Conservation (phyloP, 768 basidiomycete species). For the Crucibulum laeve region DNA sequence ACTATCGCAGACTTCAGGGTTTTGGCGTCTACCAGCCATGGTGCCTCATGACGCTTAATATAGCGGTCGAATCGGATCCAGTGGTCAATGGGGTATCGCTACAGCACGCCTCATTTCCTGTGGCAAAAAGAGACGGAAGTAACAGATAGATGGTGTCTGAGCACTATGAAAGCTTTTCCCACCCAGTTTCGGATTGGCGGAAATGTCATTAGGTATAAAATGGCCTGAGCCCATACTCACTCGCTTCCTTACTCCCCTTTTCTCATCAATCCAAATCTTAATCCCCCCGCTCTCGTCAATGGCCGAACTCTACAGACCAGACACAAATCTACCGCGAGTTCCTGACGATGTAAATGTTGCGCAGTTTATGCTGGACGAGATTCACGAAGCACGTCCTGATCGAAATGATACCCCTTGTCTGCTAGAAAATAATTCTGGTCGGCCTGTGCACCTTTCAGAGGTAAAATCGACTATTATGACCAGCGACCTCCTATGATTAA, state of each 20-base stretch:
- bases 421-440: slow-evolving; percentile 47
- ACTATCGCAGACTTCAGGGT: slow-evolving; percentile 5
- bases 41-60: not conserved
- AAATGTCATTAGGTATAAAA: slow-evolving; percentile 48
- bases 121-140: too few relatives aligned
- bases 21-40: slow-evolving; percentile 6
- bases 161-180: slow-evolving; percentile 57
- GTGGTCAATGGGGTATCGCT: too few relatives aligned
- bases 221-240: slow-evolving; percentile 48
- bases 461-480: slow-evolving; percentile 15
- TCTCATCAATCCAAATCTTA: too few relatives aligned
- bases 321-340: slow-evolving; percentile 28
- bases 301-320: slow-evolving; percentile 22
- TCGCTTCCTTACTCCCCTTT: slow-evolving; percentile 31
- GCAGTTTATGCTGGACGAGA: slow-evolving; percentile 51
- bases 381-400: slow-evolving; percentile 38
- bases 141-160: slow-evolving; percentile 28
- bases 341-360: slow-evolving; percentile 55
- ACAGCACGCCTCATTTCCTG: too few relatives aligned
- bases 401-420: slow-evolving; percentile 40
- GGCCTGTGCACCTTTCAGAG: slow-evolving; percentile 31
- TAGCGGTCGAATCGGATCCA: too few relatives aligned
- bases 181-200: slow-evolving; percentile 51
- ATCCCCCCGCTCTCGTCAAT: slow-evolving; percentile 17
- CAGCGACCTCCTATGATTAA: not conserved